Evolutionary conservation across 257 asterid species (phyloP), one percentile per base, ranked within the genome.

Genomic region (Jacaranda mimosifolia): DNA sequence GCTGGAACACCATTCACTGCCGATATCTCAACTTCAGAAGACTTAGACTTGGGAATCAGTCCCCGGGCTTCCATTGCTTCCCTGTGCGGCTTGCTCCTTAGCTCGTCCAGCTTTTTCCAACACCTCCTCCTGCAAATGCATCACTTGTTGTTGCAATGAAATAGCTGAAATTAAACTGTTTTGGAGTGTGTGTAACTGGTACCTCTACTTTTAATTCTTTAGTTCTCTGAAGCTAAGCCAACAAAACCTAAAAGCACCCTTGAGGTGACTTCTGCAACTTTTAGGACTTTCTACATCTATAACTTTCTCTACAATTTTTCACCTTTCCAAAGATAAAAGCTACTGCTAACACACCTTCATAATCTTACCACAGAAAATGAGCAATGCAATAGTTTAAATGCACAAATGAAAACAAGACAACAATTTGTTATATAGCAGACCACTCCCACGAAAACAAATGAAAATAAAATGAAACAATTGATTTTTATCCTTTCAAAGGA

Each of bases 71-170:
- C 92, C 84, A 80, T 63, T 7, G 92, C 88, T 77, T 91, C 96
- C 4, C 85, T n/a, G 82, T 11, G 94, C 93, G 51, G 96, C 96
- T 77, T 86, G 83, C 74, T 87, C 92, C 77, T 90, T 89, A 67
- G 91, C 97, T 38, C 83, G 82, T 79, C 81, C 80, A 35, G 97
- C 97, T 77, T 89, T 91, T 83, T 88, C 90, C 73, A 91, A 68
- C 66, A 91, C 92, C 39, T 91, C 96, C 46, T 87, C 96, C 97
- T 91, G 89, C 77, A 74, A 6, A 65, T 15, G 74, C 53, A 75
- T 17, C 21, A 66, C 56, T 67, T 58, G 39, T 19, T 6, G 43
- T 26, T 26, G 32, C 32, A 26, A 26, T 26, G 32, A 26, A 26
- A 26, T 26, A 26, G 32, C 32, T 26, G 32, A 26, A 26, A 26